Evolutionary conservation across 2,329 filamentous ascomycete genomes (phyloP).

Genomic region (Colletotrichum tropicicola): DNA sequence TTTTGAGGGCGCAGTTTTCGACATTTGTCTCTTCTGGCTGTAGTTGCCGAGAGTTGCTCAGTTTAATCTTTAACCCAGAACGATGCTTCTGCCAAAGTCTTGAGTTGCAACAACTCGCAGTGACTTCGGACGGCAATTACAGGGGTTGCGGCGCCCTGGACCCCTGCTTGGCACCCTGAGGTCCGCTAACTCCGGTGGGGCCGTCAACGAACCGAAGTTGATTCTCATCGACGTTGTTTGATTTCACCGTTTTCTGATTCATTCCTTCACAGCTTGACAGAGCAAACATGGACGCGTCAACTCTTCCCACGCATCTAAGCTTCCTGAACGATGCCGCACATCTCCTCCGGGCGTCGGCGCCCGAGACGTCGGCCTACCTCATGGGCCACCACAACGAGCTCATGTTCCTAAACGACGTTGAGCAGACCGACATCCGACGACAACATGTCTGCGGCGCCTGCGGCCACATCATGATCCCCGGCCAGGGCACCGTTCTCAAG

Average conservation of each 20-base stretch:
- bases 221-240: not conserved
- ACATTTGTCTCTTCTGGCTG: not conserved
- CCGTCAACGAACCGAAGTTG: not conserved
- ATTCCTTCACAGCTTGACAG: not conserved
- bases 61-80: too few species aligned
- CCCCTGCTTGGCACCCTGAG: slow-evolving; percentile 11
- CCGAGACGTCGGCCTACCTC: slow-evolving; percentile 66
- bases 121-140: slow-evolving; percentile 3
- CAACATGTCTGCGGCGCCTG: slow-evolving; percentile 68
- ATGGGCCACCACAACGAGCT: slow-evolving; percentile 63
- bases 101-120: too few species aligned
- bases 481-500: slow-evolving; percentile 51
- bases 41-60: not conserved
- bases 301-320: slow-evolving; percentile 34
- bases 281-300: slow-evolving; percentile 7
- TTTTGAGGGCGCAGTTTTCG: slow-evolving; percentile 28
- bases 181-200: slow-evolving; percentile 16
- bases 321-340: slow-evolving; percentile 69
- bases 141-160: not conserved
- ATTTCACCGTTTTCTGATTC: not conserved
- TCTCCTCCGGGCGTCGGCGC: slow-evolving; percentile 59
- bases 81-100: too few species aligned
- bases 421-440: slow-evolving; percentile 56
- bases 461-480: slow-evolving; percentile 67
- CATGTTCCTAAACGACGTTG: slow-evolving; percentile 55